Base-by-base conservation (phyloP, 164 flowering plant genomes). In the Buxus sempervirens region DNA sequence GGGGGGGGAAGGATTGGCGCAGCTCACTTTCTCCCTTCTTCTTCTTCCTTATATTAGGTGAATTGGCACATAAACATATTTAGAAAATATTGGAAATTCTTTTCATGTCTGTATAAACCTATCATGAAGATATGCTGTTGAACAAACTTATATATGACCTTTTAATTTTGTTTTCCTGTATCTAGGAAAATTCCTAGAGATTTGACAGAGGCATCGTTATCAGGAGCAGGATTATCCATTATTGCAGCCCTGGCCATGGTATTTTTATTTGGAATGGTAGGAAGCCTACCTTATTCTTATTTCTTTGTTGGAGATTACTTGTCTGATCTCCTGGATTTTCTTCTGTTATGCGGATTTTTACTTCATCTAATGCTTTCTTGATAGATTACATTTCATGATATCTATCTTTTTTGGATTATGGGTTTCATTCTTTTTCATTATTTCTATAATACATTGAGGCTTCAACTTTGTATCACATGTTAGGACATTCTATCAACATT, bases 221-320 rank as follows among this genome's bases (percentile, higher is more conserved):
- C 99, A 45, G 99, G 99, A 78, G 99, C 98, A 42, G 98, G 98
- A 54, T 80, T 96, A 75, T 96, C 99, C 57, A 86, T 96, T 48
- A 41, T 91, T 75, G 99, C 99, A 60, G 97, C 98, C 55, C 66
- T 96, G 15, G 61, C 81, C 70, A 96, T 96, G 90, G 72, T 88
- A 74, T 91, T 96, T 74, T 83, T 96, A 67, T 96, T 96, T 84
- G 99, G 99, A 78, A 96, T 96, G 99, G 99, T 96, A 82, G 25
- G 85, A 53, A 45, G 12, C 32, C 38, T 62, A 6, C 18, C 28
- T 62, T 26, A 62, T 10, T 25, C 48, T 59, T 54, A 62, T 45
- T 25, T 48, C 55, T 54, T 15, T 45, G 51, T 45, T 45, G 14
- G 51, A 45, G 18, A 45, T 45, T 45, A 45, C 2, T 10, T 1